Percentiles rank a stretch among this genome's conserved stretches.
Conservation (phyloP, 2,329 filamentous ascomycete genomes). For the Talaromyces funiculosus region DNA sequence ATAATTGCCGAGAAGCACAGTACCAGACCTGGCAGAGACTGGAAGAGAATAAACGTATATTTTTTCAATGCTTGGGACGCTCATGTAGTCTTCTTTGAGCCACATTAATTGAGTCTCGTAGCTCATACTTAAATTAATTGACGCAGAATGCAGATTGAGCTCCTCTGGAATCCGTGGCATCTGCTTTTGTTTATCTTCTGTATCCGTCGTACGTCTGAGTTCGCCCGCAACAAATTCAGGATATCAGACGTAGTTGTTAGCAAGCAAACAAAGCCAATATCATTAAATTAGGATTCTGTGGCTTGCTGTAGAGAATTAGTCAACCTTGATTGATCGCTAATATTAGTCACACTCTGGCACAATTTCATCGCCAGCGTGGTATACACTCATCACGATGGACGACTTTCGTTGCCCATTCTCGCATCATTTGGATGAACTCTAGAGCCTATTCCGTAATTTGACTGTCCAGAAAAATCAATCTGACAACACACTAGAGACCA, state of each 20-base stretch:
- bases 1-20: not conserved
- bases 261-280: slow-evolving; percentile 64
- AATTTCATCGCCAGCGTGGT: slow-evolving; percentile 74
- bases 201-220: not conserved
- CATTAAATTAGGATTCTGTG: slow-evolving; percentile 36
- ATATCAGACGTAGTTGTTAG: slow-evolving; percentile 72
- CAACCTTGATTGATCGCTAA: slow-evolving; percentile 67
- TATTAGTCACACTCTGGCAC: slow-evolving; percentile 71
- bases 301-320: slow-evolving; percentile 66
- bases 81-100: not conserved
- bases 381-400: slow-evolving; percentile 71
- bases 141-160: not conserved
- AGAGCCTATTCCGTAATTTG: slow-evolving; percentile 60
- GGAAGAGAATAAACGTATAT: not conserved
- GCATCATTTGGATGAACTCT: slow-evolving; percentile 60
- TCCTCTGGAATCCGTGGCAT: slow-evolving; percentile 5
- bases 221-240: slow-evolving; percentile 51
- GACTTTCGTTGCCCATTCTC: slow-evolving; percentile 67
- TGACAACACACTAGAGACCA: slow-evolving; percentile 41
- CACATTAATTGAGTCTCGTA: not conserved
- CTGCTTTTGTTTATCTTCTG: not conserved
- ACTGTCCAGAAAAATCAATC: slow-evolving; percentile 48
- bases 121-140: not conserved
- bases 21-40: not conserved
- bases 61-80: not conserved